Evolutionary conservation across 768 basidiomycete species (phyloP).

Genomic region (Zangia roseola): DNA sequence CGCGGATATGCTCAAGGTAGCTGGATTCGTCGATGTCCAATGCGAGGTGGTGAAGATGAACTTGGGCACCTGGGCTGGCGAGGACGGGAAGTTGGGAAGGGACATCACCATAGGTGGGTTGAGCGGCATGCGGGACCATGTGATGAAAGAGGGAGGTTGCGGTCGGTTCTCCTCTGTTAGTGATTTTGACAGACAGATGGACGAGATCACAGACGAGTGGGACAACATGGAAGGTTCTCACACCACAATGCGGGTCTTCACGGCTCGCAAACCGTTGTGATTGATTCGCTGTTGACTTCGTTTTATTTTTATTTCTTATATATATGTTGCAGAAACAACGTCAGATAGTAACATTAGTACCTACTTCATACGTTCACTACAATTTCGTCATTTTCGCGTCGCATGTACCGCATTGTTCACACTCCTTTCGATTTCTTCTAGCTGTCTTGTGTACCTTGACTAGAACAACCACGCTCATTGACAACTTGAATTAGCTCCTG

Average conservation of each 20-base stretch:
- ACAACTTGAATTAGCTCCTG: too few relatives aligned
- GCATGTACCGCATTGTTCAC: too few relatives aligned
- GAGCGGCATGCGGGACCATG: slow-evolving; percentile 15
- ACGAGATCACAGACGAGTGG: slow-evolving; percentile 22
- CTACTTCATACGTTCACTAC: too few relatives aligned
- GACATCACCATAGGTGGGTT: slow-evolving; percentile 10
- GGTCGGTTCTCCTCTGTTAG: slow-evolving; percentile 13
- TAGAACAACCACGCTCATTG: too few relatives aligned
- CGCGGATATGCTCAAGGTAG: slow-evolving; percentile 2
- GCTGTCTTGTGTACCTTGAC: too few relatives aligned
- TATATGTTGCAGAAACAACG: neutral
- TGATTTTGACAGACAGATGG: slow-evolving; percentile 16
- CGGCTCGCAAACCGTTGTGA: slow-evolving; percentile 9
- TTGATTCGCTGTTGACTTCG: neutral
- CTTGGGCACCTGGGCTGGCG: slow-evolving; percentile 20
- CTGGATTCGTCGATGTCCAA: slow-evolving; percentile 14
- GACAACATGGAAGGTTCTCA: slow-evolving; percentile 12
- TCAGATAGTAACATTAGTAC: too few relatives aligned
- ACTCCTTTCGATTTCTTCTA: too few relatives aligned
- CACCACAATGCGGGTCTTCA: slow-evolving; percentile 3
- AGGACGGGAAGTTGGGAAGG: slow-evolving; percentile 13
- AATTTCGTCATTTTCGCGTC: too few relatives aligned
- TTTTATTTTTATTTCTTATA: slow-evolving; percentile 1
- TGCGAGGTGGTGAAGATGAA: slow-evolving; percentile 10
- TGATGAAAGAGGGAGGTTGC: slow-evolving; percentile 18